Percentiles rank a stretch among this genome's conserved stretches.
Conservation (phyloP, 1,284 basidiomycete genomes). For the Moesziomyces sp. region DNA sequence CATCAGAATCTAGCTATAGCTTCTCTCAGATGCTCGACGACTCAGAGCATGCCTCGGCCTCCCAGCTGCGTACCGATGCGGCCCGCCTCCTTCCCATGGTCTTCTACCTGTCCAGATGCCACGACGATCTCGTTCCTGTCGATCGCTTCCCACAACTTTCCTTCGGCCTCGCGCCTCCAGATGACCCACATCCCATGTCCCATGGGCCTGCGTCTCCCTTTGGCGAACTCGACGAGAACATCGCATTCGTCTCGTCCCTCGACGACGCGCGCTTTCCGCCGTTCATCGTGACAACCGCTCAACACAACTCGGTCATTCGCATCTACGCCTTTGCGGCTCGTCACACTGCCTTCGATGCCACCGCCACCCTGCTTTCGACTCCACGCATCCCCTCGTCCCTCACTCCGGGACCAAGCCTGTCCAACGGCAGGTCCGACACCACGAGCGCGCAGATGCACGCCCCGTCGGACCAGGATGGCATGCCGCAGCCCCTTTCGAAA, state of each 20-base stretch:
- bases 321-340: constrained; percentile 46
- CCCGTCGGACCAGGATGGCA: constrained; percentile 2
- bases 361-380: constrained; percentile 29
- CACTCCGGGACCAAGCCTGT: background rate
- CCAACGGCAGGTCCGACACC: background rate
- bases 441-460: background rate
- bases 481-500: constrained; percentile 3
- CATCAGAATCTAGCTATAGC: constrained; percentile 28
- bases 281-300: constrained; percentile 43
- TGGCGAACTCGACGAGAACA: constrained; percentile 43
- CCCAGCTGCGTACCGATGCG: constrained; percentile 15
- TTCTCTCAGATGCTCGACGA: constrained; percentile 22
- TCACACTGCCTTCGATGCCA: constrained; percentile 28
- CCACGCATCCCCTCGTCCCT: constrained; percentile 19
- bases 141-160: constrained; percentile 44
- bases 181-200: constrained; percentile 23
- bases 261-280: constrained; percentile 3
- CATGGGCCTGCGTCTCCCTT: constrained; percentile 47
- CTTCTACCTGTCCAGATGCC: constrained; percentile 56
- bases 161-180: background rate
- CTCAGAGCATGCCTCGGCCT: constrained; percentile 17
- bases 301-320: constrained; percentile 28
- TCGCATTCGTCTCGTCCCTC: constrained; percentile 39
- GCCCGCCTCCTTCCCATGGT: constrained; percentile 44
- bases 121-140: constrained; percentile 54